These are phyloP conservation scores for Capsella bursapastoris DNA, from an alignment of 345 rosid genomes.

Conservation along the genomic window DNA sequence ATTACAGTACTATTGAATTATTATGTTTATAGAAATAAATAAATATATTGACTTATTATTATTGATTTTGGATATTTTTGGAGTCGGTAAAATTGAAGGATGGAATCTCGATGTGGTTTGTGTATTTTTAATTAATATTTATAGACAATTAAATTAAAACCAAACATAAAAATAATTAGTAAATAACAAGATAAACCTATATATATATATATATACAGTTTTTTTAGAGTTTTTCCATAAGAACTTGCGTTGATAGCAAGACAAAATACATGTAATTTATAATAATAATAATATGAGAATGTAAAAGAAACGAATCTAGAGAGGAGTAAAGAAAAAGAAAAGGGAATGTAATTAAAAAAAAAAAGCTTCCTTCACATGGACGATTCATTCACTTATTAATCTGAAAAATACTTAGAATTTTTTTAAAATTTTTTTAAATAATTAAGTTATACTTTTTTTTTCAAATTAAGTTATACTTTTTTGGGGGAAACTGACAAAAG, in stretches of 20 bases:
- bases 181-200: not conserved
- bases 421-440: too few relatives aligned
- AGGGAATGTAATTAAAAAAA: not conserved
- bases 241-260: not conserved
- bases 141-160: too few relatives aligned
- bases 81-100: constrained; percentile 26
- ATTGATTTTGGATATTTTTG: not conserved
- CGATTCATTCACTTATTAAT: constrained; percentile 32
- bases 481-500: constrained; percentile 36
- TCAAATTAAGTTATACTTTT: not conserved
- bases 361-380: constrained; percentile 48
- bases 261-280: not conserved
- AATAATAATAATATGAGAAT: not conserved
- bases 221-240: not conserved
- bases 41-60: not conserved
- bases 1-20: not conserved
- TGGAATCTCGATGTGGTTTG: constrained; percentile 40
- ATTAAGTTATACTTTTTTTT: not conserved
- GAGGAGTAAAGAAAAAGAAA: constrained; percentile 7
- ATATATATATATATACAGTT: too few relatives aligned
- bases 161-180: not conserved
- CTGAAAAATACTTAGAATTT: not conserved
- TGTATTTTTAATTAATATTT: not conserved
- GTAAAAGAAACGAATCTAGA: constrained; percentile 1
- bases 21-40: too few relatives aligned